Conservation (phyloP, 2,329 filamentous ascomycete species). For the Parastagonospora nodorum region DNA sequence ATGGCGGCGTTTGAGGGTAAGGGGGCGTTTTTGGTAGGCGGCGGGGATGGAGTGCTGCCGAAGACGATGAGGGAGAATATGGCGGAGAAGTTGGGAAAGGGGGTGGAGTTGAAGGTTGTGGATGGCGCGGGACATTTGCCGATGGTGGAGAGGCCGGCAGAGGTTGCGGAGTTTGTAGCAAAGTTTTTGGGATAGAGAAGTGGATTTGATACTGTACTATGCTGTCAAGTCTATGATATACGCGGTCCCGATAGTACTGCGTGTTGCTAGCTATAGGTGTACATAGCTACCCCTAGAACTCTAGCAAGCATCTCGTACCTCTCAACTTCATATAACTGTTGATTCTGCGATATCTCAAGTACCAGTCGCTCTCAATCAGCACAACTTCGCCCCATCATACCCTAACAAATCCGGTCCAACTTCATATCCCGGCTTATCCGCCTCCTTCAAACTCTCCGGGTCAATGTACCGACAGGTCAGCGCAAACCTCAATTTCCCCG, state of each 20-base stretch:
- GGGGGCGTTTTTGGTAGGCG: constrained; percentile 73
- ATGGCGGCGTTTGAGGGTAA: constrained; percentile 62
- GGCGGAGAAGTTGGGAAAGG: constrained; percentile 50
- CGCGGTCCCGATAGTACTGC: too few relatives aligned
- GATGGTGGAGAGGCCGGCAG: constrained; percentile 76
- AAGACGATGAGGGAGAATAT: constrained; percentile 79
- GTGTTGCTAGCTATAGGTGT: too few relatives aligned
- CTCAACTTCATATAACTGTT: too few relatives aligned
- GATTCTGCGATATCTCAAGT: too few relatives aligned
- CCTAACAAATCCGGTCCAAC: constrained; percentile 40
- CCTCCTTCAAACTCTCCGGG: constrained; percentile 48
- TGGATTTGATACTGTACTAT: too few relatives aligned
- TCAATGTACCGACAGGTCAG: constrained; percentile 61
- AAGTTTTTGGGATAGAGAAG: constrained; percentile 50
- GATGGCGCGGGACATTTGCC: constrained; percentile 78
- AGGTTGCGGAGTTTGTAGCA: constrained; percentile 68
- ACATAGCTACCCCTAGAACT: too few relatives aligned
- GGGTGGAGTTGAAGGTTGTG: constrained; percentile 67
- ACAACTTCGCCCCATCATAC: constrained; percentile 42
- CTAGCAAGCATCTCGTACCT: too few relatives aligned
- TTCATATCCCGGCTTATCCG: constrained; percentile 46
- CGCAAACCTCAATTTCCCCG: constrained; percentile 60
- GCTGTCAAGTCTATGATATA: too few relatives aligned
- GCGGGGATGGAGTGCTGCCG: constrained; percentile 74
- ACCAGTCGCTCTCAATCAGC: neutral